Evolutionary conservation across 164 flowering plant species (phyloP), one percentile per base, ranked within the genome.

Genomic region (Kingdonia uniflora): DNA sequence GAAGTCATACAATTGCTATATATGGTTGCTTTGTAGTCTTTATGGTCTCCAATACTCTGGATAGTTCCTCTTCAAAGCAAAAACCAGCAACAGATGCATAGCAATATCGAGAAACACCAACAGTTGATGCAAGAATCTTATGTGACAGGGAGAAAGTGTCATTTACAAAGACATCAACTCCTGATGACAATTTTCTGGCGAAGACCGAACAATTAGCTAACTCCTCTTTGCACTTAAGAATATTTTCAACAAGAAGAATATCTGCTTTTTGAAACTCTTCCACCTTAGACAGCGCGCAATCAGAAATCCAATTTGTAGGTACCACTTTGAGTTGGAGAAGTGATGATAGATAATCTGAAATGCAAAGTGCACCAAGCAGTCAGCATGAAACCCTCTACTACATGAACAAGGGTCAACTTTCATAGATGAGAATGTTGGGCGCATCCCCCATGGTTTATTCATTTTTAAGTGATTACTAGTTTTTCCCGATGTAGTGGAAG

Each of bases 121-220:
- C 85, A 26, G 85, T 86, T 55, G 97, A 90, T 52, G 95, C 87
- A 59, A 90, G 87, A 57, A 79, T 56, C 72, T 77, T 90, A 66
- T 84, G 97, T 60, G 88, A 82, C 39, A 57, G 71, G 42, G 85
- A 80, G 62, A 90, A 80, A 26, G 82, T 68, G 56, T 86, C 97
- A 74, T 90, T 90, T 29, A 90, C 88, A 69, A 90, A 80, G 59
- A 89, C 78, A 71, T 84, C 94, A 56, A 84, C 80, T 58, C 76
- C 84, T 49, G 72, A 72, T 48, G 88, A 68, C 47, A 86, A 58
- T 20, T 57, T 52, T 70, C 72, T 45, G 48, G 95, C 66, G 62
- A 89, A 85, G 25, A 59, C 59, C 48, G 68, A 57, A 69, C 71
- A 75, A 66, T 89, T 86, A 19, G 88, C 78, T 56, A 65, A 60